Percentiles rank a stretch among this genome's conserved stretches.
Conservation (phyloP, 352 stramenopile species). For the Globisporangium spinosum region DNA sequence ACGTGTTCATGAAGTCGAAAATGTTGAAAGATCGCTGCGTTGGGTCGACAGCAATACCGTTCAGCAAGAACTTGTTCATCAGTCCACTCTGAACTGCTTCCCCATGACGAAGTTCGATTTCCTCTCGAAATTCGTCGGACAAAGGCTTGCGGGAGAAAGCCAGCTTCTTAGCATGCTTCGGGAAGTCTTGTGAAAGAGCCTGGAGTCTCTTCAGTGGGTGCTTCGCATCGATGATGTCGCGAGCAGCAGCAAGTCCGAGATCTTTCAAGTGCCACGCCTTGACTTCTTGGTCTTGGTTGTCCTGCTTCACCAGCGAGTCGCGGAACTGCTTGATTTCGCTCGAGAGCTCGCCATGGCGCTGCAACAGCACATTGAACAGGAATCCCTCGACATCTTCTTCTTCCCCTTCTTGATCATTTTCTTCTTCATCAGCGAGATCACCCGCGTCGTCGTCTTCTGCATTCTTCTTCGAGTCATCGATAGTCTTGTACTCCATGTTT, state of each 20-base stretch:
- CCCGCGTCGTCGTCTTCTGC: slow-evolving; percentile 28
- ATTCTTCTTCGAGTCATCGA: slow-evolving; percentile 87
- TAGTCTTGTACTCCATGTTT: slow-evolving; percentile 97
- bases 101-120: slow-evolving; percentile 35
- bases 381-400: slow-evolving; percentile 69
- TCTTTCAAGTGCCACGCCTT: slow-evolving; percentile 90
- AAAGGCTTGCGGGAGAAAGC: slow-evolving; percentile 60
- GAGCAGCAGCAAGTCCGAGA: slow-evolving; percentile 77
- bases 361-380: slow-evolving; percentile 53
- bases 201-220: slow-evolving; percentile 78
- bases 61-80: slow-evolving; percentile 81
- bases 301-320: slow-evolving; percentile 46
- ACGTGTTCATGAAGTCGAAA: slow-evolving; percentile 83
- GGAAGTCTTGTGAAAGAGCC: slow-evolving; percentile 89
- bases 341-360: slow-evolving; percentile 40
- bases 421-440: slow-evolving; percentile 26
- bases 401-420: slow-evolving; percentile 29
- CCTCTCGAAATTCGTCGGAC: slow-evolving; percentile 41
- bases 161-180: slow-evolving; percentile 72
- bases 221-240: slow-evolving; percentile 64
- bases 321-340: slow-evolving; percentile 50
- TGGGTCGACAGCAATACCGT: slow-evolving; percentile 80
- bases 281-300: slow-evolving; percentile 31
- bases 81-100: slow-evolving; percentile 32
- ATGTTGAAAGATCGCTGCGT: slow-evolving; percentile 88